Base-by-base conservation (phyloP, 2,329 filamentous ascomycete genomes). In the Xylariaceae sp. region DNA sequence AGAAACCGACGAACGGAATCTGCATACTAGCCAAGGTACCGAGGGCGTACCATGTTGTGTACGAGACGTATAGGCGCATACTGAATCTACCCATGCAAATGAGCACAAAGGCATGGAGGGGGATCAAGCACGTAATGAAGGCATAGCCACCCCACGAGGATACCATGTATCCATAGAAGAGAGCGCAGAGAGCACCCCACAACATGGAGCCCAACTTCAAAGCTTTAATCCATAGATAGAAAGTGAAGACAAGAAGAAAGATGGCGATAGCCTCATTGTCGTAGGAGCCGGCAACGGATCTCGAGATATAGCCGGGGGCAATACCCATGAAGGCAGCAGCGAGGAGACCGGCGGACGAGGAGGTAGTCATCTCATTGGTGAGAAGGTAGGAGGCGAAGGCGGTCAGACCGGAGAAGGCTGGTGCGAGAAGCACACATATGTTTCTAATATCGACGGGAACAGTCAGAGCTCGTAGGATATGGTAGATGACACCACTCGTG, bases 91-190 rank as follows among this genome's bases (percentile, higher is more conserved):
- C 96, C 93, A 99, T 99, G 77, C 89, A 91, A 70, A 99, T 89
- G 65, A 99, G 82, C 45, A 96, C 91, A 67, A 99, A 93, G 7
- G 91, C 88, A 75, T 99, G 95, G 65, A 99, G 85, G 40, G 95
- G 95, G 57, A 99, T 87, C 76, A 99, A 79, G 74, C 96, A 97
- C 59, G 96, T 99, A 72, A 99, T 99, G 84, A 99, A 99, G 70
- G 96, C 95, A 75, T 99, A 99, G 71, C 95, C 95, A 82, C 95
- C 95, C 95, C 95, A 99, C 18, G 96, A 96, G 47, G 93, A 95
- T 63, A 99, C 95, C 95, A 99, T 99, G 86, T 99, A 99, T 71
- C 95, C 95, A 77, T 99, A 99, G 79, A 96, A 98, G 52, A 99
- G 82, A 43, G 95, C 95, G 67, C 93, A 95, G 61, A 97, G 81